phyloP scores from a whole-genome alignment of 805 yeast genomes.

The Limtongia smithiae region DNA sequence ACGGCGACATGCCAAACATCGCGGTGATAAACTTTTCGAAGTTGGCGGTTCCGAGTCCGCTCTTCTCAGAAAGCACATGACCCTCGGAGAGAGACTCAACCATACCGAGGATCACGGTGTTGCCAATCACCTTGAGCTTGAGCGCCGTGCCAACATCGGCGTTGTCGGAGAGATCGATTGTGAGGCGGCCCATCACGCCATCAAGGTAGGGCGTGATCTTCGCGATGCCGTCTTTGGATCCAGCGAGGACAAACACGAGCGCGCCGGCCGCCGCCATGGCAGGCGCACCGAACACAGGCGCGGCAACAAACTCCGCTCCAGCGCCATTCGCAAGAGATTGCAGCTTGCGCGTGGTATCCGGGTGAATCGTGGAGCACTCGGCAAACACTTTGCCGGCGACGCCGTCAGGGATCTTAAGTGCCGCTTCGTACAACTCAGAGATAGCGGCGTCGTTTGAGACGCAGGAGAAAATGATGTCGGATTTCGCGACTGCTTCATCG shows the following conservation, averaged over 20 bases:
- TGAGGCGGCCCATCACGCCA: conserved; percentile 33
- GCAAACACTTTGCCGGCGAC: conserved; percentile 30
- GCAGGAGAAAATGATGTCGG: conserved; percentile 30
- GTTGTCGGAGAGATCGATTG: conserved; percentile 31
- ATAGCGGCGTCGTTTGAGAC: conserved; percentile 27
- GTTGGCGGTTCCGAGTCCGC: conserved; percentile 30
- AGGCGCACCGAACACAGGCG: conserved; percentile 36
- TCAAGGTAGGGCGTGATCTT: conserved; percentile 28
- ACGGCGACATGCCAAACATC: conserved; percentile 28
- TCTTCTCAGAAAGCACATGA: conserved; percentile 32
- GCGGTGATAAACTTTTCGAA: conserved; percentile 27
- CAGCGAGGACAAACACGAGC: conserved; percentile 32
- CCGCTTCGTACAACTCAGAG: conserved; percentile 15
- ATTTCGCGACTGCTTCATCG: conserved; percentile 24
- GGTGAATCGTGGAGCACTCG: conserved; percentile 34
- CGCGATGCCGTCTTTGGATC: conserved; percentile 29
- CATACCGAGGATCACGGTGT: conserved; percentile 33
- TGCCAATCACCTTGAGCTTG: conserved; percentile 33
- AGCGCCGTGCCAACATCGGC: conserved; percentile 31
- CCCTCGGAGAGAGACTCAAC: conserved; percentile 33
- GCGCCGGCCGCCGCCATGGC: conserved; percentile 33
- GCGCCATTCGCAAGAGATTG: conserved; percentile 14
- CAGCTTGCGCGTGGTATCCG: conserved; percentile 31
- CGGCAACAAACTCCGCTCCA: conserved; percentile 31
- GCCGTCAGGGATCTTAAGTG: conserved; percentile 19